Conservation (phyloP, 257 asterid genomes). For the Rhazya stricta region DNA sequence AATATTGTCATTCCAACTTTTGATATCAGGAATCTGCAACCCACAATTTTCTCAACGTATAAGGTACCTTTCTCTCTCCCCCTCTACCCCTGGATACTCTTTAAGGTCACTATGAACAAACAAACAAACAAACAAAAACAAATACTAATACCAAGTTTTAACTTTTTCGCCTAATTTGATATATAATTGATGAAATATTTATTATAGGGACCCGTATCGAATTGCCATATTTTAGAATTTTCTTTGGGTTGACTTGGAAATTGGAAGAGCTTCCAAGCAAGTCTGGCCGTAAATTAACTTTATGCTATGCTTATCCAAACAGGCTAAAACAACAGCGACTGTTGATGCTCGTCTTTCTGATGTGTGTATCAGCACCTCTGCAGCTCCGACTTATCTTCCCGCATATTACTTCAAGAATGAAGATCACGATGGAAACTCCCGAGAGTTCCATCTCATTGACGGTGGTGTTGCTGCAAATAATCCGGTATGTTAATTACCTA, state of each 20-base stretch:
- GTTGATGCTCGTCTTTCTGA: conserved; percentile 40
- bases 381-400: conserved; percentile 57
- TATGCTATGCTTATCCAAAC: not conserved
- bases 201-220: too few species aligned
- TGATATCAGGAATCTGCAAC: conserved; percentile 44
- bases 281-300: too few species aligned
- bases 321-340: conserved; percentile 22
- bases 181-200: too few species aligned
- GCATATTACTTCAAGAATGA: conserved; percentile 35
- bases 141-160: too few species aligned
- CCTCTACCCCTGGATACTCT: too few species aligned
- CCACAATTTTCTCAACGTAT: conserved; percentile 40
- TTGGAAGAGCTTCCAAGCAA: too few species aligned
- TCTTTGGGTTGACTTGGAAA: too few species aligned
- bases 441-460: conserved; percentile 43
- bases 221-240: too few species aligned
- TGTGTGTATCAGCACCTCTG: conserved; percentile 54
- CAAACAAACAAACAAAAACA: too few species aligned
- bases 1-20: conserved; percentile 53
- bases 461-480: conserved; percentile 61
- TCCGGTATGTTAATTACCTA: conserved; percentile 44
- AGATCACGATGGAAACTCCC: conserved; percentile 16
- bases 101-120: too few species aligned
- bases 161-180: not conserved
- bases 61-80: conserved; percentile 25